A percentile compares a stretch with the other conserved stretches of the same genome.
These are phyloP conservation scores for Penicillium sp. DNA, from an alignment of 2,329 filamentous ascomycete genomes.

Conservation along the genomic window DNA sequence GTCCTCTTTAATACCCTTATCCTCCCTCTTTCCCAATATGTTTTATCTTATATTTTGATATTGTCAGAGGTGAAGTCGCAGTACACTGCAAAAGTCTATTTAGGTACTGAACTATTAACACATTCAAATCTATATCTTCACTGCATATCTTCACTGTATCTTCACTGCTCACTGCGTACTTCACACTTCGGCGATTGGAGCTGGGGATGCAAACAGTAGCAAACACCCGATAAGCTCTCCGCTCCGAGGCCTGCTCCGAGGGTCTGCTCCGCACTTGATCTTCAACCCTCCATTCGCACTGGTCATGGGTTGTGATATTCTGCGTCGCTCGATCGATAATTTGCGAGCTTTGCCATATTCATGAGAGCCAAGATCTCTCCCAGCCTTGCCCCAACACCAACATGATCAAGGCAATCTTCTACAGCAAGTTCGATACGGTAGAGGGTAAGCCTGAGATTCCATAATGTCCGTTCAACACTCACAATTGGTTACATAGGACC, in stretches of 20 bases:
- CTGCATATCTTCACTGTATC: too few species aligned
- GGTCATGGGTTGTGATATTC: not conserved
- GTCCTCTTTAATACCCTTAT: conserved; percentile 8
- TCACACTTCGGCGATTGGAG: too few species aligned
- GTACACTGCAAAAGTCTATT: conserved; percentile 1
- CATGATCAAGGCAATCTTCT: conserved; percentile 67
- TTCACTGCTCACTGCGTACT: too few species aligned
- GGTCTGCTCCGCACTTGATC: conserved; percentile 8
- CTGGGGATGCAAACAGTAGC: not conserved
- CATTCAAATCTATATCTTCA: not conserved
- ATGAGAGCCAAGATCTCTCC: not conserved
- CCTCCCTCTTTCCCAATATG: not conserved
- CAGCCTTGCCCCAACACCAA: conserved; percentile 20
- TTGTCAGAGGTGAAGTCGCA: not conserved
- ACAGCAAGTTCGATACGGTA: conserved; percentile 65
- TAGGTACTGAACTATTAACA: not conserved
- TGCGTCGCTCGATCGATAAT: not conserved
- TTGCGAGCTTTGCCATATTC: not conserved
- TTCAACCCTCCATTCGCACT: not conserved
- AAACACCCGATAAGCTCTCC: conserved; percentile 12
- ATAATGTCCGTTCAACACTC: conserved; percentile 2
- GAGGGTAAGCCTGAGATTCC: conserved; percentile 42
- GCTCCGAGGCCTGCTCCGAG: conserved; percentile 5
- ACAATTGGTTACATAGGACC: conserved; percentile 48
- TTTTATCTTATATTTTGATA: not conserved